Conservation (phyloP, 2,329 filamentous ascomycete genomes). For the Curvularia sp. region DNA sequence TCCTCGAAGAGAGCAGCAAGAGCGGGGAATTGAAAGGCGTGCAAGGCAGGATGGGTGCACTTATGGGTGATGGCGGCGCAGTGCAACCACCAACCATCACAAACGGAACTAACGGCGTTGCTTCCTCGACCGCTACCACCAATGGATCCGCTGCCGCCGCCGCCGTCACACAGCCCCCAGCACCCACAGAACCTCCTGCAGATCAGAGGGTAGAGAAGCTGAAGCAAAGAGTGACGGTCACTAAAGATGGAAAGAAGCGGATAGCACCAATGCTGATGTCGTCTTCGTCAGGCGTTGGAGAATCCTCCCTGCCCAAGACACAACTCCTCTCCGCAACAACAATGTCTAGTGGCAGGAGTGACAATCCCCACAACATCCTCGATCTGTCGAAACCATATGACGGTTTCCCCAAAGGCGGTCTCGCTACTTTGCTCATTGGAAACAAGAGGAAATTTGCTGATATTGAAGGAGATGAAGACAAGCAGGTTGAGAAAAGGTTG, state of each 20-base stretch:
- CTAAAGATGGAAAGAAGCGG: slow-evolving; percentile 95
- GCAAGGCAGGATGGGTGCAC: slow-evolving; percentile 94
- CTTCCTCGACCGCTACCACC: slow-evolving; percentile 49
- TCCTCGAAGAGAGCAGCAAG: slow-evolving; percentile 90
- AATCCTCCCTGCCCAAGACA: slow-evolving; percentile 87
- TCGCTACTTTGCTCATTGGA: slow-evolving; percentile 83
- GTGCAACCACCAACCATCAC: slow-evolving; percentile 60
- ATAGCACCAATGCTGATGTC: slow-evolving; percentile 87
- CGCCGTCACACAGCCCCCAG: slow-evolving; percentile 42
- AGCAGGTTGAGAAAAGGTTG: slow-evolving; percentile 65
- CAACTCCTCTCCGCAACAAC: slow-evolving; percentile 80
- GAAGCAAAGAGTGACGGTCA: slow-evolving; percentile 91
- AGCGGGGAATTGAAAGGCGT: slow-evolving; percentile 87
- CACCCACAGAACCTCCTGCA: slow-evolving; percentile 37
- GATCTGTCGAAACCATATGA: slow-evolving; percentile 95
- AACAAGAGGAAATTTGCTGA: slow-evolving; percentile 87
- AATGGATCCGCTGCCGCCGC: slow-evolving; percentile 52
- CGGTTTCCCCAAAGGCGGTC: slow-evolving; percentile 85
- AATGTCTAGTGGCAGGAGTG: slow-evolving; percentile 67
- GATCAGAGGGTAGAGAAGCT: slow-evolving; percentile 71
- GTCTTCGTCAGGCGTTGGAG: slow-evolving; percentile 83
- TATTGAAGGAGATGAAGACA: slow-evolving; percentile 78
- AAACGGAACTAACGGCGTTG: slow-evolving; percentile 61
- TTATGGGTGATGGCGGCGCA: slow-evolving; percentile 81
- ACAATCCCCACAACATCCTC: slow-evolving; percentile 80